Evolutionary conservation across 2,329 filamentous ascomycete genomes (phyloP), one percentile per base, ranked within the genome.

Genomic region (Fusarium odoratissimum): DNA sequence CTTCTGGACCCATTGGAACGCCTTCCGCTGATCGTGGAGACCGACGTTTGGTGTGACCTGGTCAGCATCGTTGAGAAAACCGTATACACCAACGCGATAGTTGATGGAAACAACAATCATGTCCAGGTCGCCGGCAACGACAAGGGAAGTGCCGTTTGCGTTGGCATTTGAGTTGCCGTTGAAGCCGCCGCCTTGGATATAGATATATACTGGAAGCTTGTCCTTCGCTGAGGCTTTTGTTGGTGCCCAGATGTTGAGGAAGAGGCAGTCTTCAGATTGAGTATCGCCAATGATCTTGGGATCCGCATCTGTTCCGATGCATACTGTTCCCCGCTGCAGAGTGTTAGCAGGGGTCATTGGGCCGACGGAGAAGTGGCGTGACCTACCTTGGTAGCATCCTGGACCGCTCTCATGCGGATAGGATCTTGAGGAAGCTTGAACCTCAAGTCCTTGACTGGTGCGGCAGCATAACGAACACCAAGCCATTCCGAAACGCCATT

Each of bases 91-190:
- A 16, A 95, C 91, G 9, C 93, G 90, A 78, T 95, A 95, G 81
- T 94, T 95, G 81, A 93, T 87, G 14, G 86, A 91, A 4, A 95
- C 91, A 1, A 94, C 89, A 0, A 95, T 82, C 31, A 94, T 91
- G 64, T 87, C 82, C 41, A 86, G 84, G 23, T 88, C 88, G 0
- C 90, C 91, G 35, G 84, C 78, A 33, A 91, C 84, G 37, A 83
- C 79, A n/a, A 95, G 80, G 1, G 87, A 89, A 2, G 85, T 86
- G 1, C 88, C 91, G 71, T 93, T 88, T 72, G 88, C 85, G 67
- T 91, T 86, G 2, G 83, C 76, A 62, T 85, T 83, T 3, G 83
- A 81, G 71, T 85, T 82, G 10, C 69, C 64, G 60, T 88, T 89
- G 79, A 91, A 91, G 0, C 90, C 90, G 6, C 90, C 90, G 8